phyloP scores from a whole-genome alignment of 176 grass and related monocot genomes.

The sorghum (Sorghum bicolor) region Sorghum_bicolor_NCBIv3 NC_012879.2:9754501-9755000 shows the following conservation, averaged over 20 bases:
- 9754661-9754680: no score
- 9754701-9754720: no score
- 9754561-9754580: no score
- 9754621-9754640: no score
- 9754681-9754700: no score
- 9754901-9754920: background rate
- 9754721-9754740: background rate
- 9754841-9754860: background rate
- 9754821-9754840: slow-evolving; percentile 28
- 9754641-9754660: no score
- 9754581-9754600: no score
- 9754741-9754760: slow-evolving; percentile 52
- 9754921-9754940: background rate
- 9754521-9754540: no score
- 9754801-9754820: slow-evolving; percentile 44
- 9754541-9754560: no score
- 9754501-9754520: no score
- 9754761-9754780: slow-evolving; percentile 51
- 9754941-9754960: background rate
- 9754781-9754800: slow-evolving; percentile 70
- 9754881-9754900: background rate
- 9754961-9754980: background rate
- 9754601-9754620: no score
- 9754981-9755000: background rate
- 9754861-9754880: slow-evolving; percentile 4